Evolutionary conservation across 371 early-diverging fungal species (phyloP).

Genomic region (Umbelopsis sp.): DNA sequence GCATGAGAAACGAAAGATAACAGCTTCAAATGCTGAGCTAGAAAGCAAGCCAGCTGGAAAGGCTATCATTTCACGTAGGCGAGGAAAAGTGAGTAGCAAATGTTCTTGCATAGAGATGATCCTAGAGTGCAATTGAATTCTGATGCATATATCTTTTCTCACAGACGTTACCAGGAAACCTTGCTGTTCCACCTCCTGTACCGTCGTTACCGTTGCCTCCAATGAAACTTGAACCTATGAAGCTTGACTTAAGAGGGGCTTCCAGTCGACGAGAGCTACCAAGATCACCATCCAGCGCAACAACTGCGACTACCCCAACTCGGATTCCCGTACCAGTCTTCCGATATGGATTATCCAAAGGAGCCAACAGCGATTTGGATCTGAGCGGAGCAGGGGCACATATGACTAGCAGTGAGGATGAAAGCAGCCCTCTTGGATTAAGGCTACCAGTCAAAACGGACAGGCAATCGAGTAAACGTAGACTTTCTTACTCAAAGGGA

Average conservation of each 20-base stretch:
- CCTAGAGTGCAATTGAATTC: too few relatives aligned
- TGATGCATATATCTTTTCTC: neutral
- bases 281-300: slow-evolving; percentile 30
- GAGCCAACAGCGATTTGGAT: slow-evolving; percentile 16
- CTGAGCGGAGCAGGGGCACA: neutral
- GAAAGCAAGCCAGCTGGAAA: slow-evolving; percentile 13
- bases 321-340: slow-evolving; percentile 31
- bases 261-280: slow-evolving; percentile 13
- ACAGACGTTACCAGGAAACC: slow-evolving; percentile 53
- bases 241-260: slow-evolving; percentile 26
- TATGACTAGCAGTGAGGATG: slow-evolving; percentile 30
- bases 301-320: slow-evolving; percentile 27
- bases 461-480: neutral
- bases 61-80: slow-evolving; percentile 30
- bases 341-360: slow-evolving; percentile 18
- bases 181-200: slow-evolving; percentile 50
- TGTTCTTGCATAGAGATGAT: too few relatives aligned
- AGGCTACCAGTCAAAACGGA: neutral
- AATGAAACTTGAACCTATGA: slow-evolving; percentile 53
- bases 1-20: slow-evolving; percentile 1
- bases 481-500: slow-evolving; percentile 1
- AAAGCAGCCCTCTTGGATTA: slow-evolving; percentile 13
- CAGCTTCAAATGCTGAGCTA: neutral
- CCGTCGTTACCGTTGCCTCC: slow-evolving; percentile 47
- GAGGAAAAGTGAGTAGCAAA: slow-evolving; percentile 42